Conservation (phyloP, 805 yeast genomes). For the Kodamaea fukazawae region DNA sequence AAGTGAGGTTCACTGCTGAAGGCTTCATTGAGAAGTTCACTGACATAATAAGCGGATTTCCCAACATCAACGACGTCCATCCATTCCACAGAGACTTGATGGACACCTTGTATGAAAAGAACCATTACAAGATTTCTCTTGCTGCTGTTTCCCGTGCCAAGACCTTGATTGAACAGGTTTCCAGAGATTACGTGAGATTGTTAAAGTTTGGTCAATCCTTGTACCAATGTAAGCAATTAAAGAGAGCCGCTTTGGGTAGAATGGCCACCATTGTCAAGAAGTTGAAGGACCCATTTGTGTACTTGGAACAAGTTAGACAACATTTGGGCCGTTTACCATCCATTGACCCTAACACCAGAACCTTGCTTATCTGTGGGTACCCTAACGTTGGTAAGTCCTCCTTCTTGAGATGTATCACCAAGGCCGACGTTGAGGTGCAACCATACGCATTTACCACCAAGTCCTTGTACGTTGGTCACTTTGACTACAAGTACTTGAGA, state of each 20-base stretch:
- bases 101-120: slow-evolving; percentile 97
- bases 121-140: slow-evolving; percentile 94
- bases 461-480: slow-evolving; percentile 96
- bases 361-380: slow-evolving; percentile 95
- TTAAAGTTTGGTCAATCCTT: slow-evolving; percentile 96
- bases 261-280: slow-evolving; percentile 98
- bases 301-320: slow-evolving; percentile 98
- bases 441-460: slow-evolving; percentile 99
- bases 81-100: slow-evolving; percentile 97
- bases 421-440: slow-evolving; percentile 98
- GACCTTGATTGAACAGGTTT: slow-evolving; percentile 89
- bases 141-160: slow-evolving; percentile 95
- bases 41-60: slow-evolving; percentile 84
- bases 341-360: slow-evolving; percentile 98
- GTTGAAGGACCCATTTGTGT: slow-evolving; percentile 87
- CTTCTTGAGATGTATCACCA: slow-evolving; percentile 86
- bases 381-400: slow-evolving; percentile 99
- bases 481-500: slow-evolving; percentile 94
- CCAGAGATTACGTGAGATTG: slow-evolving; percentile 91
- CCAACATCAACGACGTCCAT: slow-evolving; percentile 94
- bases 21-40: slow-evolving; percentile 92
- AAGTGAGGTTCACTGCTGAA: slow-evolving; percentile 93
- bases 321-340: slow-evolving; percentile 97
- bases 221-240: slow-evolving; percentile 97
- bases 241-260: slow-evolving; percentile 98